phyloP scores from a whole-genome alignment of 495 filamentous ascomycete species.

The Tuber borchii region DNA sequence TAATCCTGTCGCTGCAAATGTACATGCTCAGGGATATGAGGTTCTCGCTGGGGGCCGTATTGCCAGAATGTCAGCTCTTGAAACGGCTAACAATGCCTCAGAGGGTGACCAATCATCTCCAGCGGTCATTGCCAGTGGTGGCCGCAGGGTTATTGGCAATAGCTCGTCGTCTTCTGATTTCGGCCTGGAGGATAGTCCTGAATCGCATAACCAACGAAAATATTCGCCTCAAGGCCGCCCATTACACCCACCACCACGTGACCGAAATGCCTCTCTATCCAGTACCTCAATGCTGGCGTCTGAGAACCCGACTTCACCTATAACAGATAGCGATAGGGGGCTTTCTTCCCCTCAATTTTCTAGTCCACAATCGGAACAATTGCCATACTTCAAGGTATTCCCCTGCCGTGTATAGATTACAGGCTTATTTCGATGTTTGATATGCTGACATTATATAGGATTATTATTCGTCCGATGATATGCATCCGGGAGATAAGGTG shows the following conservation, averaged over 20 bases:
- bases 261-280: slow-evolving; percentile 80
- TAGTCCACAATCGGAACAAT: slow-evolving; percentile 88
- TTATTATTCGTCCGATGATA: slow-evolving; percentile 96
- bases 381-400: slow-evolving; percentile 73
- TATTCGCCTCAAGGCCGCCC: slow-evolving; percentile 45
- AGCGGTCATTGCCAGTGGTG: slow-evolving; percentile 27
- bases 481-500: slow-evolving; percentile 83
- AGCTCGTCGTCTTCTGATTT: slow-evolving; percentile 72
- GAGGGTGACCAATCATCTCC: slow-evolving; percentile 28
- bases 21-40: slow-evolving; percentile 57
- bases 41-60: slow-evolving; percentile 81
- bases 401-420: background rate
- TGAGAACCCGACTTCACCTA: slow-evolving; percentile 66
- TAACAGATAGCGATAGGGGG: slow-evolving; percentile 62
- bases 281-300: slow-evolving; percentile 70
- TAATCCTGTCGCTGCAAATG: slow-evolving; percentile 43
- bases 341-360: slow-evolving; percentile 75
- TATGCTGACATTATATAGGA: slow-evolving; percentile 47
- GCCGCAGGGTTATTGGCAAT: slow-evolving; percentile 40
- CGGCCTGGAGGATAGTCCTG: slow-evolving; percentile 69
- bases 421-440: background rate
- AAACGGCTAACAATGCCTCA: slow-evolving; percentile 45
- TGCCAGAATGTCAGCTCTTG: slow-evolving; percentile 90
- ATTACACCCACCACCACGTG: slow-evolving; percentile 55
- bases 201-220: slow-evolving; percentile 50